These are phyloP conservation scores for Zygoascus flipseniorum DNA, from an alignment of 805 yeast genomes.

Conservation along the genomic window DNA sequence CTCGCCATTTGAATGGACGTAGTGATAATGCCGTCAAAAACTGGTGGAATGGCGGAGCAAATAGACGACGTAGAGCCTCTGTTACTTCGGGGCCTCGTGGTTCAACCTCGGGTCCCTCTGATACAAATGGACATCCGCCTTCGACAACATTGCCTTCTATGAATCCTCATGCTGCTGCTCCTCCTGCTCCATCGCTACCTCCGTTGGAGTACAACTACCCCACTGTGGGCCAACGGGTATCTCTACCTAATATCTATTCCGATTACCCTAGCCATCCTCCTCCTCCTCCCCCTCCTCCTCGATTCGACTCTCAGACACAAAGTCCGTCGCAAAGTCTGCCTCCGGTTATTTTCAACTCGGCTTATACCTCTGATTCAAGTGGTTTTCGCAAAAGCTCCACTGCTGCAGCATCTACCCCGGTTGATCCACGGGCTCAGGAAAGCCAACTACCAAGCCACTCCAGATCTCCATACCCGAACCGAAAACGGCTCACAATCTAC, in stretches of 20 bases:
- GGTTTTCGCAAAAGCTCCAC: conserved; percentile 20
- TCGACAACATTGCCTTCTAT: not conserved
- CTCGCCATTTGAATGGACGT: conserved; percentile 78
- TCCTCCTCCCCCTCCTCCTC: conserved; percentile 3
- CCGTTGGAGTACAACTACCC: conserved; percentile 8
- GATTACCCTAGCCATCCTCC: conserved; percentile 5
- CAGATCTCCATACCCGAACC: not conserved
- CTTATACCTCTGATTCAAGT: conserved; percentile 19
- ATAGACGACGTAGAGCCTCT: conserved; percentile 49
- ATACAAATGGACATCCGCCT: not conserved
- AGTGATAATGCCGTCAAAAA: conserved; percentile 88
- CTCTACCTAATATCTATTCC: conserved; percentile 19
- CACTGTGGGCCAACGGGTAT: conserved; percentile 17
- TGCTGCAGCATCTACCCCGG: conserved; percentile 9
- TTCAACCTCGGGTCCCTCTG: not conserved
- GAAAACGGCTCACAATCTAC: not conserved
- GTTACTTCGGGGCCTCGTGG: not conserved
- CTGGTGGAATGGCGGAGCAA: conserved; percentile 97
- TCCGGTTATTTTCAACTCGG: conserved; percentile 17
- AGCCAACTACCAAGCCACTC: conserved; percentile 2
- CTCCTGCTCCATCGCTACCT: not conserved
- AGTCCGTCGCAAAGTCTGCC: not conserved
- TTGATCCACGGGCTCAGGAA: conserved; percentile 33
- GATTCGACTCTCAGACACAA: not conserved
- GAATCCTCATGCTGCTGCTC: conserved; percentile 3